A percentile compares a stretch with the other conserved stretches of the same genome.
These are phyloP conservation scores for Penicillium vulpinum DNA, from an alignment of 2,329 filamentous ascomycete species.

Conservation along the genomic window DNA sequence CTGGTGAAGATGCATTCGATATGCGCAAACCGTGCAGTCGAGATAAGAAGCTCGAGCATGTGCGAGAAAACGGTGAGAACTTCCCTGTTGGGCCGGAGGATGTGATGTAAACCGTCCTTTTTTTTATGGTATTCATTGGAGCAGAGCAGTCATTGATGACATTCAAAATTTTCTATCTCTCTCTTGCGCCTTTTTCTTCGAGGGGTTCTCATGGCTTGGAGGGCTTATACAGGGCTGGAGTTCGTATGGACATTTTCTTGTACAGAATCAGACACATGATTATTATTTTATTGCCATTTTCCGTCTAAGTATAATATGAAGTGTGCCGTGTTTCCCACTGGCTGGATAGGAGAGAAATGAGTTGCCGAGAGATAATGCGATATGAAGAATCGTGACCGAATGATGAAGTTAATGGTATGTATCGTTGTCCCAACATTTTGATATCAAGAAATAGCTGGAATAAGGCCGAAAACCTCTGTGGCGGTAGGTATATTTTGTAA, in stretches of 20 bases:
- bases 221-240: not conserved
- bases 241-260: not conserved
- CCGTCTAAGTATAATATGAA: not conserved
- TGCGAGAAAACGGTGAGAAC: slow-evolving; percentile 77
- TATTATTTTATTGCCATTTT: not conserved
- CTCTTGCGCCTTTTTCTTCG: not conserved
- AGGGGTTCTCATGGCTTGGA: not conserved
- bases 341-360: not conserved
- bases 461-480: not conserved
- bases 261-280: not conserved
- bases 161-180: not conserved
- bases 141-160: not conserved
- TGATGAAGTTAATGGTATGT: not conserved
- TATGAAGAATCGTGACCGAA: not conserved
- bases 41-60: slow-evolving; percentile 72
- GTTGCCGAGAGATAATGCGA: not conserved
- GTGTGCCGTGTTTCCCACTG: not conserved
- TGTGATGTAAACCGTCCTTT: slow-evolving; percentile 49
- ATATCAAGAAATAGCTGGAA: not conserved
- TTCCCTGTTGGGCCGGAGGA: slow-evolving; percentile 78
- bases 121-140: not conserved
- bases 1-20: slow-evolving; percentile 85
- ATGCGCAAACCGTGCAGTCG: slow-evolving; percentile 91
- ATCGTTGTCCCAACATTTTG: not conserved
- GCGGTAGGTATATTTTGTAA: not conserved